A percentile compares a stretch with the other conserved stretches of the same genome.
These are phyloP conservation scores for Urtica urens DNA, from an alignment of 306 rosid species.

Conservation along the genomic window DNA sequence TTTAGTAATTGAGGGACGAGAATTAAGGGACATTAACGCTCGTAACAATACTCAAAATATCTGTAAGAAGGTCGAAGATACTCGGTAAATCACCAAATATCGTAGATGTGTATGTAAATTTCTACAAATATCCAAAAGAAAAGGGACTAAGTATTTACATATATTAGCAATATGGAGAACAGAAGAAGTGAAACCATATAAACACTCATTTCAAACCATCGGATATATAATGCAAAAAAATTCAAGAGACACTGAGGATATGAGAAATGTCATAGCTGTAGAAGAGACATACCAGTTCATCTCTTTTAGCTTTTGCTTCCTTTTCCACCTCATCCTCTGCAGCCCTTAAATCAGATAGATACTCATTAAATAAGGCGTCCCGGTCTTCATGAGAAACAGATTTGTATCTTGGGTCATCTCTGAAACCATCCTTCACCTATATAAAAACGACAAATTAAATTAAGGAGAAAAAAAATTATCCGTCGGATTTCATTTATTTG, in stretches of 20 bases:
- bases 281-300: slow-evolving; percentile 63
- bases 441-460: slow-evolving; percentile 23
- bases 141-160: too few relatives aligned
- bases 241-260: not conserved
- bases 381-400: slow-evolving; percentile 79
- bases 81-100: too few relatives aligned
- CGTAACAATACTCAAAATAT: too few relatives aligned
- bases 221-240: not conserved
- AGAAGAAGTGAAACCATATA: not conserved
- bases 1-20: too few relatives aligned
- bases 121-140: too few relatives aligned
- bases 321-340: slow-evolving; percentile 58
- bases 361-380: slow-evolving; percentile 64
- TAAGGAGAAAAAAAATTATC: not conserved
- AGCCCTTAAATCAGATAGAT: slow-evolving; percentile 70
- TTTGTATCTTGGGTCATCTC: slow-evolving; percentile 78
- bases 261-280: not conserved
- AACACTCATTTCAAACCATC: not conserved
- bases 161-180: too few relatives aligned
- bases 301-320: slow-evolving; percentile 69
- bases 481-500: not conserved
- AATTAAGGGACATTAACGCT: too few relatives aligned
- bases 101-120: too few relatives aligned
- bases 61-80: too few relatives aligned
- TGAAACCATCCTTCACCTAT: slow-evolving; percentile 75